Base-by-base conservation (phyloP, 768 basidiomycete species). In the Collybia sordida region DNA sequence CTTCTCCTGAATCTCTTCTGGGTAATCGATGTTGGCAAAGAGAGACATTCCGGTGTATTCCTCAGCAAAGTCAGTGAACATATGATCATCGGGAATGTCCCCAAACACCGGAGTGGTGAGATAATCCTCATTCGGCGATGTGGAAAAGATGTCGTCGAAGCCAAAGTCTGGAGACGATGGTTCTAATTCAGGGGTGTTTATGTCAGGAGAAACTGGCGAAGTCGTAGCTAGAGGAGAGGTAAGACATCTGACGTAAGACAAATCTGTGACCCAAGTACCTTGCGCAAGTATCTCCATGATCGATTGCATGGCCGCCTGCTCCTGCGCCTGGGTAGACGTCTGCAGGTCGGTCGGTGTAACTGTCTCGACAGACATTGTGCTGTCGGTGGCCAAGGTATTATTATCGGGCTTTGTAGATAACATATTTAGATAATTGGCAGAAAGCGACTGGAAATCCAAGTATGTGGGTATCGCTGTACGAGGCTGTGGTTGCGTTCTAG, bases 381-480 rank as follows among this genome's bases (percentile, higher is more conserved):
- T 62, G 60, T 77, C 67, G 22, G 64, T 53, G 31, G 65, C 54
- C 59, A 65, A 61, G 31, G 70, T 40, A 50, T 67, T 60, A 49
- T 77, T 72, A 51, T 67, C 60, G 21, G 81, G 71, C 38, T 74
- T 75, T 56, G 77, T 72, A 18, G 75, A 70, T 57, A 90, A 64
- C 88, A 90, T 90, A 53, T 70, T 80, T 62, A 89, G 65, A 66
- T 90, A 90, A 56, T 82, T 82, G 31, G 78, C 72, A 57, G 76
- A 75, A 48, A 90, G 67, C 25, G 72, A 68, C 28, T 70, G 55
- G 60, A 80, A 78, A 59, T 84, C 77, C 31, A 11, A 31, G 11
- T 11, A 31, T 31, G 31, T 7, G 51, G 72, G 56, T 45, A 71
- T 49, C 48, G 69, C 40, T 42, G 62, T 56, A 31, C 47, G 65